Base-by-base conservation (phyloP, 2,329 filamentous ascomycete genomes). In the Fusarium subtropicale region DNA sequence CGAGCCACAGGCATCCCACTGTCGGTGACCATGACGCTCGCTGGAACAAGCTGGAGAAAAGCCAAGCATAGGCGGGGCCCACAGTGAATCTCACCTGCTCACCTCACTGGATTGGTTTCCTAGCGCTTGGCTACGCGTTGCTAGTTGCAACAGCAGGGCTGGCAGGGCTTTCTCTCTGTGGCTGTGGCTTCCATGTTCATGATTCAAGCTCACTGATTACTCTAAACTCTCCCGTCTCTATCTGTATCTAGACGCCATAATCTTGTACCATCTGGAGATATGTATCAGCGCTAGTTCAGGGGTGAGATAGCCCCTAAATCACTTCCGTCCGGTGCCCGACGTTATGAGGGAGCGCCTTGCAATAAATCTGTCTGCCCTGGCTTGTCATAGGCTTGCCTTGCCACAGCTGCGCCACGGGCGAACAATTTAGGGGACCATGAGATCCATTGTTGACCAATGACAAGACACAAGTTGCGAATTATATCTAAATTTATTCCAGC, bases 81-180 rank as follows among this genome's bases (percentile, higher is more conserved):
- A 30, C 34, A 38, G 45, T 55, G 42, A 36, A 30, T 30, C 53
- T 56, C 39, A 33, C 31, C 28, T 30, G 10, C 53, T 56, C 39
- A 33, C 31, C 28, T 30, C 28, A 33, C 22, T 39, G 33, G 26
- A 34, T 34, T 38, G 48, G 51, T 39, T 39, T 20, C n/a, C 38
- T 56, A 20, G 53, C 50, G 59, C 31, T 60, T 60, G 66, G 64
- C 54, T 59, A 65, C 69, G 69, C 66, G 69, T 71, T 71, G 69
- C 69, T 66, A 64, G 68, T 61, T 44, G 58, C 64, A 70, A 62
- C 64, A 65, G 34, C 58, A 63, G 51, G 60, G 60, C 59, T 50
- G 41, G 60, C 59, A 45, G 41, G 36, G 36, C n/a, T 38, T n/a
- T 55, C 53, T 59, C 12, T 38, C 31, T 69, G 62, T 71, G 63